A percentile compares a stretch with the other conserved stretches of the same genome.
These are phyloP conservation scores for Candida peoriensis DNA, from an alignment of 805 yeast genomes.

Conservation along the genomic window DNA sequence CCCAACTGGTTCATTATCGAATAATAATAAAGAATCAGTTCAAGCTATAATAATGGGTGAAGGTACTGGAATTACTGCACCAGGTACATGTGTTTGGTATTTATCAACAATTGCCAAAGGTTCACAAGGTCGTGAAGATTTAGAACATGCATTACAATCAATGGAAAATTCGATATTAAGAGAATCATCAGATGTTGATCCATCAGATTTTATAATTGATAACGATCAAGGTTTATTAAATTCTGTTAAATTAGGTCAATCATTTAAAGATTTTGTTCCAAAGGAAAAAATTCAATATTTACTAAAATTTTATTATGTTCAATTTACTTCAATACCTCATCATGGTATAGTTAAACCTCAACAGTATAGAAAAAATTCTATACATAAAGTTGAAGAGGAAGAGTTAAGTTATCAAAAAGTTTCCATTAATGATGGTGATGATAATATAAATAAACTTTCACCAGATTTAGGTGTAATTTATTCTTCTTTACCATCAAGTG, in stretches of 20 bases:
- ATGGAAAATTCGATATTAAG: constrained; percentile 77
- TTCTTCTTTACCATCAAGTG: constrained; percentile 72
- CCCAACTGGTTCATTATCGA: constrained; percentile 76
- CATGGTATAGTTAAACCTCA: constrained; percentile 45
- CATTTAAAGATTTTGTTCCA: constrained; percentile 80
- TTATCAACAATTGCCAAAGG: constrained; percentile 72
- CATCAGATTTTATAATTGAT: constrained; percentile 43
- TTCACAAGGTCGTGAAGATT: constrained; percentile 64
- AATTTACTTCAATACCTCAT: constrained; percentile 51
- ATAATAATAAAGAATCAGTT: constrained; percentile 63
- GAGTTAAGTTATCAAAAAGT: constrained; percentile 37
- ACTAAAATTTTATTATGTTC: constrained; percentile 58
- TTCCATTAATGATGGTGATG: background rate
- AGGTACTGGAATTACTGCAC: constrained; percentile 82
- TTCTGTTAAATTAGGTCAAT: constrained; percentile 81
- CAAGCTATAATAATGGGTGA: constrained; percentile 86
- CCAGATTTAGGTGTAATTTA: constrained; percentile 29
- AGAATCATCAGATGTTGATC: constrained; percentile 51
- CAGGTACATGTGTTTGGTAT: constrained; percentile 89
- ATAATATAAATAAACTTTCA: background rate
- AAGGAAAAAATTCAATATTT: constrained; percentile 61
- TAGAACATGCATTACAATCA: constrained; percentile 74
- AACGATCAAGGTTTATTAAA: constrained; percentile 61
- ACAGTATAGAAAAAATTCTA: constrained; percentile 31
- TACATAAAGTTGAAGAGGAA: constrained; percentile 24